phyloP scores from a whole-genome alignment of 2,329 filamentous ascomycete species.

The Stagonosporopsis vannaccii region DNA sequence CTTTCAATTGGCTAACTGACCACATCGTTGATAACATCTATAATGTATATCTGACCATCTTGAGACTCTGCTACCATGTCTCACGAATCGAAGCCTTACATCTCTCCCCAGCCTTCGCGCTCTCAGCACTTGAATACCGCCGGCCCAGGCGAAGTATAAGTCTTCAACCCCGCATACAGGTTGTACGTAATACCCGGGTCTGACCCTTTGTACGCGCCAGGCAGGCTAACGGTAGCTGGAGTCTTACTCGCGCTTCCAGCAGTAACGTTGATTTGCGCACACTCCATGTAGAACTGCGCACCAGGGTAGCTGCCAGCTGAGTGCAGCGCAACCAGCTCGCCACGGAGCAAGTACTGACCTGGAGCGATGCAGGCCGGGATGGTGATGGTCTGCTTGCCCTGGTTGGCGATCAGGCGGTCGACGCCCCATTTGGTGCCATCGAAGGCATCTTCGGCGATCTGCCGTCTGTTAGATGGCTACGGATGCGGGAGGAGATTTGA shows the following conservation, averaged over 20 bases:
- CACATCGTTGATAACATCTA: neutral
- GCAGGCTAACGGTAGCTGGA: slow-evolving; percentile 35
- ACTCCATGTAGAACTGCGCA: slow-evolving; percentile 54
- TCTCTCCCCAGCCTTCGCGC: too few species aligned
- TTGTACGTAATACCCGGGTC: slow-evolving; percentile 45
- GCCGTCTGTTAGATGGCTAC: slow-evolving; percentile 29
- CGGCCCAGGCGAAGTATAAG: slow-evolving; percentile 60
- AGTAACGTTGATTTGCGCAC: slow-evolving; percentile 45
- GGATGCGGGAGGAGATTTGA: too few species aligned
- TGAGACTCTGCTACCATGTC: too few species aligned
- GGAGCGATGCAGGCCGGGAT: slow-evolving; percentile 49
- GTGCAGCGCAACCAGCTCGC: slow-evolving; percentile 56
- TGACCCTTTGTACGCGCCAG: slow-evolving; percentile 43
- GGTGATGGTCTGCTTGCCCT: slow-evolving; percentile 53
- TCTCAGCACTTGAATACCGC: slow-evolving; percentile 58
- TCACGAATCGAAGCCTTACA: too few species aligned
- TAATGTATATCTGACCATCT: too few species aligned
- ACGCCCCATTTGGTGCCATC: slow-evolving; percentile 47
- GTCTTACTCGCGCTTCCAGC: slow-evolving; percentile 39
- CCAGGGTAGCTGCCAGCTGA: slow-evolving; percentile 42
- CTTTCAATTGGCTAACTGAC: neutral
- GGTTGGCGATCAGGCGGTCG: slow-evolving; percentile 47
- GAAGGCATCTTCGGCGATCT: slow-evolving; percentile 50
- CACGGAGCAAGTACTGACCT: slow-evolving; percentile 53
- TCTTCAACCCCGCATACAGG: slow-evolving; percentile 38